phyloP scores from a whole-genome alignment of 108 stramenopile genomes.

The Cyclostephanos invisitatus region DNA sequence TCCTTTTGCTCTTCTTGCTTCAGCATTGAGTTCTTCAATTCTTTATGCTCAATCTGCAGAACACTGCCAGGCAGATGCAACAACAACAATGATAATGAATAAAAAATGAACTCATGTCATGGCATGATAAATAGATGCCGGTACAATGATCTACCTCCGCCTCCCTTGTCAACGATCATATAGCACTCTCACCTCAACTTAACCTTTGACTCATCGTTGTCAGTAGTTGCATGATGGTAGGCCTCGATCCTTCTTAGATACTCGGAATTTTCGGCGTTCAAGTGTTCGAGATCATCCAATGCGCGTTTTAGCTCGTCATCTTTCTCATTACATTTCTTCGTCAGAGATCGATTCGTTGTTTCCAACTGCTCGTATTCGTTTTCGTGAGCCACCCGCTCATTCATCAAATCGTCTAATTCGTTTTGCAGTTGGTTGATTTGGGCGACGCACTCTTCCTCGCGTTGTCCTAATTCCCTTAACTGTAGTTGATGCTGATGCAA shows the following conservation, averaged over 20 bases:
- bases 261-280: slow-evolving; percentile 19
- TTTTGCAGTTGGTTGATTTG: slow-evolving; percentile 14
- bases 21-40: slow-evolving; percentile 3
- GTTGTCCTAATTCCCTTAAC: background rate
- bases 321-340: slow-evolving; percentile 14
- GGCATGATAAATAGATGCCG: too few species aligned
- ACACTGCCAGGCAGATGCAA: slow-evolving; percentile 4
- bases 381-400: slow-evolving; percentile 3
- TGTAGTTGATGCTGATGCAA: slow-evolving; percentile 7
- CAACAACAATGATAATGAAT: background rate
- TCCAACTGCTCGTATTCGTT: slow-evolving; percentile 15
- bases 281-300: slow-evolving; percentile 19
- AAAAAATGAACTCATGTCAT: background rate
- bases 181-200: slow-evolving; percentile 13
- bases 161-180: too few species aligned
- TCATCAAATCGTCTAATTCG: slow-evolving; percentile 11
- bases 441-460: slow-evolving; percentile 7
- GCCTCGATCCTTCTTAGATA: slow-evolving; percentile 22
- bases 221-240: background rate
- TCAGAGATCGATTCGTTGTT: slow-evolving; percentile 14
- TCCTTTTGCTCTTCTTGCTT: slow-evolving; percentile 11
- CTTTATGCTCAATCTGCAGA: slow-evolving; percentile 17
- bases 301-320: slow-evolving; percentile 23
- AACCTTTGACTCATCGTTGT: slow-evolving; percentile 1
- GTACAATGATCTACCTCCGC: too few species aligned